Evolutionary conservation across 2,329 filamentous ascomycete species (phyloP).

Genomic region (Aaosphaeria arxii): DNA sequence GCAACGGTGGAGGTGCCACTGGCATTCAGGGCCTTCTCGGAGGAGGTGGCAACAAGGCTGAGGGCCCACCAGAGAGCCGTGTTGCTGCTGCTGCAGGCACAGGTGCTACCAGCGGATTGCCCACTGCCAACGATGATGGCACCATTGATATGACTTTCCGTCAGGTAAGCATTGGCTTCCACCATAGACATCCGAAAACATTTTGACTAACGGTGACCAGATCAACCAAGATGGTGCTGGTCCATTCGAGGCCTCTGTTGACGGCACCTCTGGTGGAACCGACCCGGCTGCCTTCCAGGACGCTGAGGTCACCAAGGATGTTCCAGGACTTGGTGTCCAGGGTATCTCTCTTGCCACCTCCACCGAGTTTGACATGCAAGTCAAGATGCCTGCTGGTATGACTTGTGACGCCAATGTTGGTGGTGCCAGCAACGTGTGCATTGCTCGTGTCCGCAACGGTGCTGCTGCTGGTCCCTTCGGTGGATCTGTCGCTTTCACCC

Average conservation of each 20-base stretch:
- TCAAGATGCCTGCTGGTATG: conserved; percentile 67
- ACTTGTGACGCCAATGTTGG: conserved; percentile 61
- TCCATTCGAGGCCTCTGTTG: conserved; percentile 59
- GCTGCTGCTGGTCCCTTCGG: conserved; percentile 65
- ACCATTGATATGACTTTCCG: conserved; percentile 62
- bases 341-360: conserved; percentile 58
- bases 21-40: conserved; percentile 29
- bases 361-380: conserved; percentile 62
- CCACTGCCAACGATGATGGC: conserved; percentile 60
- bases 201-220: conserved; percentile 8
- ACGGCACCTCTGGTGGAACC: conserved; percentile 63
- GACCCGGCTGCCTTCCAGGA: conserved; percentile 58
- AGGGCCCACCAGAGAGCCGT: conserved; percentile 49
- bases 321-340: conserved; percentile 56
- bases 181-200: not conserved
- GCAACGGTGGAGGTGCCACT: conserved; percentile 20
- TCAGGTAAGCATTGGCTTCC: conserved; percentile 38
- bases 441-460: conserved; percentile 62
- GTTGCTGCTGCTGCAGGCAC: conserved; percentile 55
- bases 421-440: conserved; percentile 60
- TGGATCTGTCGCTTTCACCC: conserved; percentile 64
- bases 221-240: conserved; percentile 70
- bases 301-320: conserved; percentile 58
- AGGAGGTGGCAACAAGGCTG: conserved; percentile 47
- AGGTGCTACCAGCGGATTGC: conserved; percentile 55